Percentiles rank a stretch among this genome's conserved stretches.
Conservation (phyloP, 1,139 yeast genomes). For the Pneumocystis canis region DNA sequence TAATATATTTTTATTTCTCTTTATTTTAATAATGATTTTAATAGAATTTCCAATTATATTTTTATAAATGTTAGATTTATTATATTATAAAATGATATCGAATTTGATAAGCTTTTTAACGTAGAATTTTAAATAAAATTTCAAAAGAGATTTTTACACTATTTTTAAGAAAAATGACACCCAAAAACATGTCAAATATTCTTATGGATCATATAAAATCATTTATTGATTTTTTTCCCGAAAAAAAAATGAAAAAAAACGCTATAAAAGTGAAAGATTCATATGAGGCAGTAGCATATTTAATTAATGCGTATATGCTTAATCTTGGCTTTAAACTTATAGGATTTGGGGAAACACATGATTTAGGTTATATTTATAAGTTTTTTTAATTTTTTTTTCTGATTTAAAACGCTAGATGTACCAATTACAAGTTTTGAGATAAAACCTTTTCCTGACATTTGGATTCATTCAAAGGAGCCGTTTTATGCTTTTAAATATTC, state of each 20-base stretch:
- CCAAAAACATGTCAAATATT: background rate
- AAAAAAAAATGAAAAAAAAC: background rate
- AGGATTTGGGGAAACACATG: slow-evolving; percentile 9
- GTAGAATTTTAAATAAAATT: too few relatives aligned
- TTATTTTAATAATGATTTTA: too few relatives aligned
- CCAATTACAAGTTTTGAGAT: slow-evolving; percentile 1
- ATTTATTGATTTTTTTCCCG: background rate
- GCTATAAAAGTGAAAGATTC: slow-evolving; percentile 3
- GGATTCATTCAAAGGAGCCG: slow-evolving; percentile 7
- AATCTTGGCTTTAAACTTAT: slow-evolving; percentile 13
- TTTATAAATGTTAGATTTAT: too few relatives aligned
- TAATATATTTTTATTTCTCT: too few relatives aligned
- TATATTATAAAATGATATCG: too few relatives aligned
- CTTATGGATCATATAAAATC: background rate
- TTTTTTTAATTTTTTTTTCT: background rate
- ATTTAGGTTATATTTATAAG: slow-evolving; percentile 1
- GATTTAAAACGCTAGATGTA: background rate
- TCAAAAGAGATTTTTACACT: background rate
- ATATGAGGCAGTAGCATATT: slow-evolving; percentile 13
- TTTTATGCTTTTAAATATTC: slow-evolving; percentile 11
- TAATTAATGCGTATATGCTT: slow-evolving; percentile 15
- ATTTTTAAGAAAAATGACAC: background rate
- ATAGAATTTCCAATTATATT: too few relatives aligned
- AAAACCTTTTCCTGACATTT: slow-evolving; percentile 1
- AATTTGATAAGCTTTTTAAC: too few relatives aligned